Evolutionary conservation across 1,139 yeast species (phyloP), one percentile per base, ranked within the genome.

Genomic region (Suhomyces choctaworum): DNA sequence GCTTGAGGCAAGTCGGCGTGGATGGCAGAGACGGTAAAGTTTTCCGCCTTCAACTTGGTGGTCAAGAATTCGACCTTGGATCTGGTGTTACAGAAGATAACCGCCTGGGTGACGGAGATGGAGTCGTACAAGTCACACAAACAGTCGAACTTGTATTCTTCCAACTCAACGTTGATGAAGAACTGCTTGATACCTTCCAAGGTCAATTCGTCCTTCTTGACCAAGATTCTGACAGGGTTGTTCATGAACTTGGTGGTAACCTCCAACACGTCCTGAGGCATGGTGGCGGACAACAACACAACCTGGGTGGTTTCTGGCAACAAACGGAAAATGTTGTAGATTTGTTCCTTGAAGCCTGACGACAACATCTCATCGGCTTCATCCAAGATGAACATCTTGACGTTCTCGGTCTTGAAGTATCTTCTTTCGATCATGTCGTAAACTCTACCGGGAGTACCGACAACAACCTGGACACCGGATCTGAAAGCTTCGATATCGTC

Each of bases 381-480:
- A 76, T 92, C 98, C 69, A 92, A 80, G 65, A 92, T 86, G 75
- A 92, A 85, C 97, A 92, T 90, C 78, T 89, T 88, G 64, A 92
- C 76, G 69, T 83, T 78, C 58, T 86, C 84, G 55, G 97, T 88
- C 70, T 78, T 83, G 73, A 92, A 82, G 73, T 76, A 78, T 66
- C 96, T 82, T 70, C 97, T 82, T 70, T 87, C 89, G 64, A 92
- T 92, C 95, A 92, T 90, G 70, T 92, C 97, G 67, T 70, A 83
- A 54, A 92, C 97, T 78, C 98, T 88, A 70, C 98, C 98, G 66
- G 98, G 98, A 56, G 98, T 92, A 75, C 98, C 98, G 51, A 90
- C 96, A 54, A 92, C 96, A 48, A 92, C 78, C 73, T 92, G 98
- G 54, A 88, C 95, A 66, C 97, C 97, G 47, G 82, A 78, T 65